Conservation (phyloP, 352 stramenopile species). For the Pythium sp. region DNA sequence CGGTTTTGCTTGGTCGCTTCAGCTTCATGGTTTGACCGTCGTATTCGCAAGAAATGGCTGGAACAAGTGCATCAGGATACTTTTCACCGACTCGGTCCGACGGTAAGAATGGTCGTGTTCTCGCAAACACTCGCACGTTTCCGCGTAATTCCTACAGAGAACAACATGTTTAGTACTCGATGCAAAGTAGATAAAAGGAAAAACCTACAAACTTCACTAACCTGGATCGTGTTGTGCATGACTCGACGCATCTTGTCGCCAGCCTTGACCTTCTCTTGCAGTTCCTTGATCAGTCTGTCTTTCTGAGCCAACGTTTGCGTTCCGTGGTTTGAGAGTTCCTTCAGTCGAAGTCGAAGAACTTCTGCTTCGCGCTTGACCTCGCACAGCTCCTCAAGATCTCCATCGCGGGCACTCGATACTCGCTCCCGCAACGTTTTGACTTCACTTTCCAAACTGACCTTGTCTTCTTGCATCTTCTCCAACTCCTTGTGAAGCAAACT, state of each 20-base stretch:
- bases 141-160: slow-evolving; percentile 93
- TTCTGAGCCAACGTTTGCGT: slow-evolving; percentile 68
- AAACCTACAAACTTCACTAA: slow-evolving; percentile 19
- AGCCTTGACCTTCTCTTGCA: slow-evolving; percentile 73
- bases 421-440: slow-evolving; percentile 57
- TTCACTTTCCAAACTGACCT: slow-evolving; percentile 72
- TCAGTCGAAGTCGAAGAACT: slow-evolving; percentile 60
- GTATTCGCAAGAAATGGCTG: slow-evolving; percentile 64
- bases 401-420: slow-evolving; percentile 50
- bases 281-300: slow-evolving; percentile 58
- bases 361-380: slow-evolving; percentile 71
- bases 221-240: slow-evolving; percentile 98
- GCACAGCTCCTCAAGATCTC: slow-evolving; percentile 66
- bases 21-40: slow-evolving; percentile 71
- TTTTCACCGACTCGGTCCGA: slow-evolving; percentile 60
- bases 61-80: slow-evolving; percentile 29
- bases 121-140: slow-evolving; percentile 97
- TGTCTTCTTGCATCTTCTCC: slow-evolving; percentile 66
- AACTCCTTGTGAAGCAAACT: slow-evolving; percentile 37
- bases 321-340: slow-evolving; percentile 61
- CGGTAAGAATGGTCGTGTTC: slow-evolving; percentile 89
- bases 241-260: slow-evolving; percentile 86
- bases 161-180: not conserved
- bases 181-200: not conserved
- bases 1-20: slow-evolving; percentile 41